phyloP scores from a whole-genome alignment of 345 rosid species.

The Cardiospermum halicacabum region DNA sequence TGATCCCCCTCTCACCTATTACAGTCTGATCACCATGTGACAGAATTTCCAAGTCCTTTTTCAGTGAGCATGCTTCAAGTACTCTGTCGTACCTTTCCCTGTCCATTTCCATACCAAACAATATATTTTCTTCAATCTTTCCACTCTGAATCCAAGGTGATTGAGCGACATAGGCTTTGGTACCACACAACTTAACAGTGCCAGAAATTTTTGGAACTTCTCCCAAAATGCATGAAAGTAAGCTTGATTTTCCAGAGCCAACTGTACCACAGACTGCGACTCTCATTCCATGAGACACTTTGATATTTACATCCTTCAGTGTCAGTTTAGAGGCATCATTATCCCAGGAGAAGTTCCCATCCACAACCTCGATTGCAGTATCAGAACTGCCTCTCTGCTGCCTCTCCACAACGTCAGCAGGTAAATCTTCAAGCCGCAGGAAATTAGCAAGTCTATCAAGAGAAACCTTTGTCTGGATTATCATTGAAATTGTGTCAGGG shows the following conservation, averaged over 20 bases:
- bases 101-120: constrained; percentile 53
- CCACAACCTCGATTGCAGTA: constrained; percentile 30
- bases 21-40: constrained; percentile 52
- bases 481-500: constrained; percentile 49
- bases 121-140: constrained; percentile 50
- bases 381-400: constrained; percentile 26
- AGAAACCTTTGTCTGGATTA: constrained; percentile 61
- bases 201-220: constrained; percentile 63
- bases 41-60: constrained; percentile 51
- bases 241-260: constrained; percentile 72
- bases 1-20: constrained; percentile 79
- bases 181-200: constrained; percentile 45
- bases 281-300: constrained; percentile 46
- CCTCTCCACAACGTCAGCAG: constrained; percentile 27
- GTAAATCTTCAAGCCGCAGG: constrained; percentile 55
- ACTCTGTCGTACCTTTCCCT: constrained; percentile 38
- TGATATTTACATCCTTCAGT: constrained; percentile 42
- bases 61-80: constrained; percentile 53
- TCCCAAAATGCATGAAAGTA: constrained; percentile 60
- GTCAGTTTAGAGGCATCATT: constrained; percentile 27
- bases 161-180: constrained; percentile 66
- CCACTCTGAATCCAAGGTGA: constrained; percentile 88
- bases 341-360: constrained; percentile 61
- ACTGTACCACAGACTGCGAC: constrained; percentile 71
- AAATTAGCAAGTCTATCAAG: constrained; percentile 51